Conservation (phyloP, 1,284 basidiomycete genomes). For the Tilletia indica region DNA sequence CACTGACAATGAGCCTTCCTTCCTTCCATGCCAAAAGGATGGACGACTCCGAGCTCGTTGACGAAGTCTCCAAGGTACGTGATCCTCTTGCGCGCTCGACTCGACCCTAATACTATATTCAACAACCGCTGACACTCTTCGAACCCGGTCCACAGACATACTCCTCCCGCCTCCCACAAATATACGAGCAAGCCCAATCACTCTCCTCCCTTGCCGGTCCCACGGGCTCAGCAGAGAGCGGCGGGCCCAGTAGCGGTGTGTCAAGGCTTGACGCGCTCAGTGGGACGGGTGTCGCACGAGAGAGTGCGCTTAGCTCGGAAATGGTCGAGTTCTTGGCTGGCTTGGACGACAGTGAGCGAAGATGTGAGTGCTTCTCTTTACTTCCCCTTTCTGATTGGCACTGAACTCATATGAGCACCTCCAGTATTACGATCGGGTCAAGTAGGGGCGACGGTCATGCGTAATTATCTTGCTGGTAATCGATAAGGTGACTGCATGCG, state of each 20-base stretch:
- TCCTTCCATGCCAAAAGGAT: conserved; percentile 26
- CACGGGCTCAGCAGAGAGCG: neutral
- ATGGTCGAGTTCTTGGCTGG: conserved; percentile 45
- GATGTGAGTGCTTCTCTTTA: conserved; percentile 26
- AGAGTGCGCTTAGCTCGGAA: conserved; percentile 38
- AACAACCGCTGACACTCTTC: no score
- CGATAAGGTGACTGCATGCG: conserved; percentile 18
- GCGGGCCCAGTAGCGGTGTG: conserved; percentile 21
- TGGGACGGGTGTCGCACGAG: conserved; percentile 11
- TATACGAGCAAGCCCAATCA: conserved; percentile 48
- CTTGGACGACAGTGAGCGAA: conserved; percentile 42
- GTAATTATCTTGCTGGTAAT: conserved; percentile 32
- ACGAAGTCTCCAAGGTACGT: conserved; percentile 35
- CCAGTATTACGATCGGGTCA: conserved; percentile 34
- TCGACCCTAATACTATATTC: neutral
- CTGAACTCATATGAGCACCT: neutral
- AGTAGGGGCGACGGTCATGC: conserved; percentile 34
- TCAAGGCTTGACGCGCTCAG: conserved; percentile 13
- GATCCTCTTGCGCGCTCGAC: neutral
- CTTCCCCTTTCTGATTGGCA: no score
- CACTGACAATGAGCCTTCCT: neutral
- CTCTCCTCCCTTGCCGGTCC: conserved; percentile 25
- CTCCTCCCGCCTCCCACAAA: conserved; percentile 36
- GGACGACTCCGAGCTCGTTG: conserved; percentile 40
- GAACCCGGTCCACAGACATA: conserved; percentile 33